These are phyloP conservation scores for Cladosporium sp. DNA, from an alignment of 2,329 filamentous ascomycete species.

Conservation along the genomic window DNA sequence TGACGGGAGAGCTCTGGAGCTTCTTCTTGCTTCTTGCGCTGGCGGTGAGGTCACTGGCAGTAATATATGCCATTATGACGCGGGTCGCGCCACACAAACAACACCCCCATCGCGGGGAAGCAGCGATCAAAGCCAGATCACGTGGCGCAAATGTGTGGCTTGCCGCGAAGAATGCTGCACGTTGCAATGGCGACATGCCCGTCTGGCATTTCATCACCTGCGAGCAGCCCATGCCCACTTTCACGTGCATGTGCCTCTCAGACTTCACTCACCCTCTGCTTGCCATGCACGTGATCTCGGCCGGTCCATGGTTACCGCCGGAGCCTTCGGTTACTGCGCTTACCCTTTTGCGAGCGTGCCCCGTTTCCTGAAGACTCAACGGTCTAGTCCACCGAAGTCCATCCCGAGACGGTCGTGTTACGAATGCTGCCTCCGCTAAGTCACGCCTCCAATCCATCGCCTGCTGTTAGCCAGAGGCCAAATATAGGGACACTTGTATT, in stretches of 20 bases:
- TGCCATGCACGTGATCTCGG: neutral
- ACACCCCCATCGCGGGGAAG: neutral
- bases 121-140: neutral
- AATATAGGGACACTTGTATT: neutral
- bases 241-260: neutral
- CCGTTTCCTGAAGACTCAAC: slow-evolving; percentile 3
- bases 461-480: neutral
- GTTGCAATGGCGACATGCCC: neutral
- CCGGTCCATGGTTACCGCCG: too few species aligned
- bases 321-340: too few species aligned
- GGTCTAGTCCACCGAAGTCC: neutral
- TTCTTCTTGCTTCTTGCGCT: slow-evolving; percentile 1
- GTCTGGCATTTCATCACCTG: neutral
- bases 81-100: neutral
- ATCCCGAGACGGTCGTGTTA: slow-evolving; percentile 4
- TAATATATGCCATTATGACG: slow-evolving; percentile 1
- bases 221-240: neutral
- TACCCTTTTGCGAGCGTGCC: slow-evolving; percentile 3
- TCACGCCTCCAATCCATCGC: too few species aligned
- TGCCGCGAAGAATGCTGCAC: neutral
- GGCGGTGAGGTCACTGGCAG: neutral
- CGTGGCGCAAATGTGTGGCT: neutral
- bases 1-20: neutral
- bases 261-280: neutral
- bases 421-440: neutral